Conservation (phyloP, 192 early-diverging fungal genomes). For the Gryganskiella cystojenkinii region DNA sequence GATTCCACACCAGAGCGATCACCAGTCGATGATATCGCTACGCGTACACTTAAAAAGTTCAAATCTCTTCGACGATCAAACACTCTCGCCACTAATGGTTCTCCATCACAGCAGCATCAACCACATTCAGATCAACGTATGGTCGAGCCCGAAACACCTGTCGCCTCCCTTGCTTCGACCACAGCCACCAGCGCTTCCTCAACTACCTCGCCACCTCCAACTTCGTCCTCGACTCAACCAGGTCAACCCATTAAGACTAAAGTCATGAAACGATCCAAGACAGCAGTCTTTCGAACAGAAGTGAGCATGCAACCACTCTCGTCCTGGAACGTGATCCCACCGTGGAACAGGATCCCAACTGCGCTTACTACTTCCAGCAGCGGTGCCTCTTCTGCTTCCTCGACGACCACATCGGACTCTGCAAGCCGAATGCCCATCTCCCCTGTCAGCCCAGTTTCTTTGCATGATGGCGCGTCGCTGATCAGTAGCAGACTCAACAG, state of each 20-base stretch:
- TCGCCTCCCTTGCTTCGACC: background rate
- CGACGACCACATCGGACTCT: background rate
- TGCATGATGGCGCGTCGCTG: background rate
- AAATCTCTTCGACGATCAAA: slow-evolving; percentile 38
- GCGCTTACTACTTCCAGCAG: background rate
- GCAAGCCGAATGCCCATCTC: slow-evolving; percentile 7
- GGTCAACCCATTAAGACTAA: slow-evolving; percentile 12
- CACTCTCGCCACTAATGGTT: background rate
- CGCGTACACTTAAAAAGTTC: slow-evolving; percentile 42
- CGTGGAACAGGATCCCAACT: slow-evolving; percentile 45
- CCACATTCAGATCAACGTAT: background rate
- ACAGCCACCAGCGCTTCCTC: background rate
- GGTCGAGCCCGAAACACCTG: background rate
- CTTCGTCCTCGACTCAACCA: slow-evolving; percentile 1
- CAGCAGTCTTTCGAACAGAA: slow-evolving; percentile 40
- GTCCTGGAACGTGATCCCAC: slow-evolving; percentile 45
- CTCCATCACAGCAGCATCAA: background rate
- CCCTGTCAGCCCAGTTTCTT: slow-evolving; percentile 24
- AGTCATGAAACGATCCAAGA: slow-evolving; percentile 42
- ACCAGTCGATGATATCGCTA: slow-evolving; percentile 2
- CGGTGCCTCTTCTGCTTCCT: background rate
- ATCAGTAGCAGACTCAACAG: no score
- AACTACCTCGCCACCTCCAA: no score
- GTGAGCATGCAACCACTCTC: slow-evolving; percentile 47
- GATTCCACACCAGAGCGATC: background rate